Percentiles rank a stretch among this genome's conserved stretches.
phyloP scores from a whole-genome alignment of 2,329 filamentous ascomycete species.

The Cordyceps sp. region DNA sequence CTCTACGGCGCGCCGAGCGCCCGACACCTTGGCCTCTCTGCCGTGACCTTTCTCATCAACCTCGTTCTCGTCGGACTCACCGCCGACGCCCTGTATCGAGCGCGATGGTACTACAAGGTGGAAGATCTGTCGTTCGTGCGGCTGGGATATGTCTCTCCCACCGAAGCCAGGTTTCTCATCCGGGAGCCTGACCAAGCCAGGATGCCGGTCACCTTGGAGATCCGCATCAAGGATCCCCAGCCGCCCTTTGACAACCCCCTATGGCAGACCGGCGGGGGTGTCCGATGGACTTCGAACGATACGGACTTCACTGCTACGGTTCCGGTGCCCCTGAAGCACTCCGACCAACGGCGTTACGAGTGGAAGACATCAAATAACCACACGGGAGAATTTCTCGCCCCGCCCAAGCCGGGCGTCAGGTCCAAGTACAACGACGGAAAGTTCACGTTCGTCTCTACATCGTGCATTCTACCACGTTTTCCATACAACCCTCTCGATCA shows the following conservation, averaged over 20 bases:
- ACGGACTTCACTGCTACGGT: slow-evolving; percentile 73
- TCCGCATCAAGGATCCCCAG: slow-evolving; percentile 35
- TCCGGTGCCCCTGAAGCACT: slow-evolving; percentile 43
- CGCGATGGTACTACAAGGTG: slow-evolving; percentile 50
- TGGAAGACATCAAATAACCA: slow-evolving; percentile 81
- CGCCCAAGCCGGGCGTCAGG: slow-evolving; percentile 51
- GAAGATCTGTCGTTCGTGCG: slow-evolving; percentile 72
- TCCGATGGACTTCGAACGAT: slow-evolving; percentile 50
- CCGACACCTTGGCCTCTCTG: slow-evolving; percentile 47
- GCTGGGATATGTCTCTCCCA: slow-evolving; percentile 71
- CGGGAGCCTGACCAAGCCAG: slow-evolving; percentile 64
- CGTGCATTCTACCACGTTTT: slow-evolving; percentile 81
- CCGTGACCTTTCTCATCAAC: slow-evolving; percentile 58
- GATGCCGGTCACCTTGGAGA: slow-evolving; percentile 60
- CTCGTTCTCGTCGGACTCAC: slow-evolving; percentile 49
- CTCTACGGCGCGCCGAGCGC: slow-evolving; percentile 62
- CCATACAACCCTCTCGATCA: slow-evolving; percentile 79
- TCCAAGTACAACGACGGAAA: slow-evolving; percentile 44
- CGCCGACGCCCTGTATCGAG: slow-evolving; percentile 63
- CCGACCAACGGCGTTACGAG: slow-evolving; percentile 59
- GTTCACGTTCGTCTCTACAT: slow-evolving; percentile 84
- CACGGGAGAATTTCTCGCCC: slow-evolving; percentile 63
- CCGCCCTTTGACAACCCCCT: slow-evolving; percentile 35
- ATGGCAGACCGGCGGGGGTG: slow-evolving; percentile 51
- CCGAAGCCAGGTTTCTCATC: slow-evolving; percentile 64